A percentile compares a stretch with the other conserved stretches of the same genome.
Evolutionary conservation across 179 eudicot genomes (phyloP).

Genomic region (Corrigiola litoralis): DNA sequence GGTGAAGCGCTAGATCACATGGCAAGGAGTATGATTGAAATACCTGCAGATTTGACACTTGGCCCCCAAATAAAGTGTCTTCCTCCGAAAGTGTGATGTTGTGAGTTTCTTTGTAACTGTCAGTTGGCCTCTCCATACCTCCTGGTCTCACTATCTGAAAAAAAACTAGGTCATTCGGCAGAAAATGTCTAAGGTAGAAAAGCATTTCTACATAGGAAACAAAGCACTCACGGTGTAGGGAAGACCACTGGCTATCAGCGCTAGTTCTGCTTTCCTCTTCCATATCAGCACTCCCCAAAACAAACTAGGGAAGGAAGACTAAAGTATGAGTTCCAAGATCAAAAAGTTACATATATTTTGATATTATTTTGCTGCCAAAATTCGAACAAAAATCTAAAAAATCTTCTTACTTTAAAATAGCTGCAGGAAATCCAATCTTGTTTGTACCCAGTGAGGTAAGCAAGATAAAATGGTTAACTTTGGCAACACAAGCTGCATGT

Average conservation of each 20-base stretch:
- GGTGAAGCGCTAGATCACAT: conserved; percentile 1
- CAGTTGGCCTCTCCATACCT: conserved; percentile 97
- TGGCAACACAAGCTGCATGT: conserved; percentile 59
- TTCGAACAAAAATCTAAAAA: not conserved
- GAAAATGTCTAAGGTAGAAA: not conserved
- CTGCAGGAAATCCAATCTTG: conserved; percentile 87
- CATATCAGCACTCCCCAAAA: conserved; percentile 91
- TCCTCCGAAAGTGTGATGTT: conserved; percentile 64
- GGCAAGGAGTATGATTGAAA: not conserved
- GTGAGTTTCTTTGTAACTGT: conserved; percentile 84
- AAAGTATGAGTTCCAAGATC: conserved; percentile 6
- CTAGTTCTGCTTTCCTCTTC: conserved; percentile 94
- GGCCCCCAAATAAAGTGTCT: conserved; percentile 89
- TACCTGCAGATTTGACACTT: conserved; percentile 92
- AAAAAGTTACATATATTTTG: not conserved
- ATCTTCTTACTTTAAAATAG: conserved; percentile 65
- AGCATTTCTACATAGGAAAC: not conserved
- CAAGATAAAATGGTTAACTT: conserved; percentile 70
- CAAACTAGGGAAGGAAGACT: conserved; percentile 44
- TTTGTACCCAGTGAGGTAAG: conserved; percentile 78
- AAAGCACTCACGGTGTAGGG: conserved; percentile 71
- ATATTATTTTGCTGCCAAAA: not conserved
- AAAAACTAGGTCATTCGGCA: not conserved
- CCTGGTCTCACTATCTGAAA: conserved; percentile 94
- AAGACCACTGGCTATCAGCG: conserved; percentile 80